Evolutionary conservation across 176 grass and related monocot species (phyloP).

Genomic region (Carex littledalei): DNA sequence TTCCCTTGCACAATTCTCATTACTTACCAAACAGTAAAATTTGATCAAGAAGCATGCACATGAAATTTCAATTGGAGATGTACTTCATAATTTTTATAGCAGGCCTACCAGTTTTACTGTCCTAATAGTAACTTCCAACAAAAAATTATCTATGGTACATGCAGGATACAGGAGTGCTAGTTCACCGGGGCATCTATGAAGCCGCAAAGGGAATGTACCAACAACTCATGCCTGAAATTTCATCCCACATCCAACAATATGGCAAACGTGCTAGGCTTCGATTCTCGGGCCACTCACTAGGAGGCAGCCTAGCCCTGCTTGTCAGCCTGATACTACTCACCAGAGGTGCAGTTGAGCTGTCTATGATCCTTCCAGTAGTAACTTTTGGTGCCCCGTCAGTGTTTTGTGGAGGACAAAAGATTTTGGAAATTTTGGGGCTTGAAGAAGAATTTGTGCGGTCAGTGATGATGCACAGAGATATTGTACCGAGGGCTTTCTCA

Average conservation of each 20-base stretch:
- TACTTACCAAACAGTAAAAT: not conserved
- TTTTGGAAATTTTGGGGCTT: slow-evolving; percentile 60
- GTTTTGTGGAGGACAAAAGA: slow-evolving; percentile 73
- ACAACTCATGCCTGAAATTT: slow-evolving; percentile 67
- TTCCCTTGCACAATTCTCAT: not conserved
- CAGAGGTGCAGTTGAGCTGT: slow-evolving; percentile 34
- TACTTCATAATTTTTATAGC: not conserved
- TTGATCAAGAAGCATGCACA: not conserved
- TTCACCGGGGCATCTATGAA: slow-evolving; percentile 97
- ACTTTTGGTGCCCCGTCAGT: slow-evolving; percentile 90
- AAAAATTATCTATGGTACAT: not conserved
- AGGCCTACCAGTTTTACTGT: not conserved
- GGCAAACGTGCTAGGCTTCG: slow-evolving; percentile 32
- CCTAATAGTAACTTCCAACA: not conserved
- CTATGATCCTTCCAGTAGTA: slow-evolving; percentile 55
- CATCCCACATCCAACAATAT: slow-evolving; percentile 33
- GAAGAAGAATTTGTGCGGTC: slow-evolving; percentile 56
- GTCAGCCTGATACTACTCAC: slow-evolving; percentile 82
- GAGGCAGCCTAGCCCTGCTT: slow-evolving; percentile 84
- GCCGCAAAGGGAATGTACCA: slow-evolving; percentile 93
- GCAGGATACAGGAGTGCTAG: slow-evolving; percentile 60
- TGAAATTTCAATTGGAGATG: not conserved
- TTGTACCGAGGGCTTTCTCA: slow-evolving; percentile 94
- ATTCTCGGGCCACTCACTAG: slow-evolving; percentile 91
- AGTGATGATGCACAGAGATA: slow-evolving; percentile 91